Base-by-base conservation (phyloP, 257 asterid species). In the Paulownia fortunei region DNA sequence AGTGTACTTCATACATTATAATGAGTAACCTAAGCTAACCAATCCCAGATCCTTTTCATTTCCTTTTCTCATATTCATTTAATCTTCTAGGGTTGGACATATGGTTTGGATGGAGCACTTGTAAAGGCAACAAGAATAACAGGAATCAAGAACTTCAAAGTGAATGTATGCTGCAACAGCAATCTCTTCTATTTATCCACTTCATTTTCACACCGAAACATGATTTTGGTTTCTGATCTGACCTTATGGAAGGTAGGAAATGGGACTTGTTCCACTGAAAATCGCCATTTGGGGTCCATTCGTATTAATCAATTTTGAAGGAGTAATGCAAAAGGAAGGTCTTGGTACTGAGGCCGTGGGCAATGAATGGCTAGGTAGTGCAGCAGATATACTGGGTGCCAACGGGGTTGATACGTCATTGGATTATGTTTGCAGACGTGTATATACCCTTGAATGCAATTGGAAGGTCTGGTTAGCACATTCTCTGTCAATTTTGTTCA, bases 261-360 rank as follows among this genome's bases (percentile, higher is more conserved):
- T 92, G 97, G 97, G 97, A 81, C 92, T 92, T 49, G 67, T 89
- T 81, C 94, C 92, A 0, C 69, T 94, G 42, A 81, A 71, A 85
- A 93, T 88, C 24, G 93, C 91, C 58, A 61, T 72, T 23, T 94
- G 97, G 98, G 98, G 96, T 61, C 97, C 97, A 34, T 94, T 94
- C n/a, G 87, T 92, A 24, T 82, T 94, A 56, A 81, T 94, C 80
- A 86, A 88, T 74, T 72, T 88, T 36, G 92, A 87, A 51, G 80
- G 78, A 67, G 66, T 13, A 72, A 39, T 8, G 18, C 68, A 86
- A 12, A 69, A 82, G 63, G 81, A 84, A 46, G 80, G 61, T 55
- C 76, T 77, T 62, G 88, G 80, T 64, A 58, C 69, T 51, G 69
- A 82, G 54, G 56, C 55, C 2, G 86, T 87, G 56, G 90, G 85